phyloP scores from a whole-genome alignment of 2,329 filamentous ascomycete species.

The Ophiostoma pallidulum region DNA sequence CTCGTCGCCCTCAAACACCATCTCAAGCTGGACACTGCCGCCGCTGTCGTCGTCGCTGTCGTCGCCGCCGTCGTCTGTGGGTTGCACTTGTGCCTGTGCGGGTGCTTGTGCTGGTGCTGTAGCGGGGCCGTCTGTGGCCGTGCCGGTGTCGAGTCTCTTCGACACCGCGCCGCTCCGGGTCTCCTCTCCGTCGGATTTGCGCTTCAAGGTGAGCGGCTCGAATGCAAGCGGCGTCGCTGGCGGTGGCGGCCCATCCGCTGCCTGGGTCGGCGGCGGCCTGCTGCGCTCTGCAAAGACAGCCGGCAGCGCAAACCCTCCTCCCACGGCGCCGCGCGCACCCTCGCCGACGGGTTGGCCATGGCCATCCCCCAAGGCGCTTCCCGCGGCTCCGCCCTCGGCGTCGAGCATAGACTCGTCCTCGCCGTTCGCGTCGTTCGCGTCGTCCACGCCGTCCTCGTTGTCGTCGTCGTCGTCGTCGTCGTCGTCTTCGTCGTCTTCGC shows the following conservation, averaged over 20 bases:
- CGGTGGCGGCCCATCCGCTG: conserved; percentile 18
- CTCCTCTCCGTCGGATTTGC: conserved; percentile 34
- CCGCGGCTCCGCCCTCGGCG: no score
- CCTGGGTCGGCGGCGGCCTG: conserved; percentile 11
- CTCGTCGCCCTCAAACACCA: conserved; percentile 46
- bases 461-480: conserved; percentile 42
- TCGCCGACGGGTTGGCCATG: no score
- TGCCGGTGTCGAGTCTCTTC: conserved; percentile 17
- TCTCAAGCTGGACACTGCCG: conserved; percentile 49
- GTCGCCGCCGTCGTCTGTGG: neutral
- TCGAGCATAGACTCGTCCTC: conserved; percentile 27
- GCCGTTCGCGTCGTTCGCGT: conserved; percentile 26
- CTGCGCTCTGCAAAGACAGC: conserved; percentile 10
- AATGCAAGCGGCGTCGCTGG: conserved; percentile 1
- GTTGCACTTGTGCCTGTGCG: no score
- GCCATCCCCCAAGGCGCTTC: no score
- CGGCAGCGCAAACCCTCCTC: conserved; percentile 8
- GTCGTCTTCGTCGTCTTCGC: conserved; percentile 15
- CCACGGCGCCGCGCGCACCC: no score
- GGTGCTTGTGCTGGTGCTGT: conserved; percentile 19
- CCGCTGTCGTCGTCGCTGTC: conserved; percentile 40
- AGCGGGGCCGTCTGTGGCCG: conserved; percentile 14
- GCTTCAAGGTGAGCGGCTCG: conserved; percentile 27
- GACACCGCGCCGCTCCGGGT: conserved; percentile 19
- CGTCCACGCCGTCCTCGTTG: conserved; percentile 28